Base-by-base conservation (phyloP, 257 asterid genomes). In the Petrea volubilis region DNA sequence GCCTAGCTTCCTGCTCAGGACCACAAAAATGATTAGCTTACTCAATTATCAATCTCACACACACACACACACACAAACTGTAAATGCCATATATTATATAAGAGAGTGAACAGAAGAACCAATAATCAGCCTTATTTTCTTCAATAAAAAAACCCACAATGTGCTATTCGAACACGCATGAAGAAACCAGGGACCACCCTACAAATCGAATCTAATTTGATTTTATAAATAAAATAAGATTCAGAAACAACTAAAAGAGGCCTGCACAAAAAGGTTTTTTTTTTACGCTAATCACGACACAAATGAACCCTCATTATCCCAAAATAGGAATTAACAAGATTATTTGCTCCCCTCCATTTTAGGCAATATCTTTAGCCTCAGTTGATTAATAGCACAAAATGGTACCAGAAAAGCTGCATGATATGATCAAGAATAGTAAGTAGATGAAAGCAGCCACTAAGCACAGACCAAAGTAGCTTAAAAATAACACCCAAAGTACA, bases 101-200 rank as follows among this genome's bases (percentile, higher is more conserved):
- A 69, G 29, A 55, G 14, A 70, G 3, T 57, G 24, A 70, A 58
- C 53, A 27, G 21, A 43, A 58, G 27, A 20, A 70, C 75, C 67
- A 58, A 58, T 47, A 43, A 34, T 25, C 52, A 29, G 57, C 67
- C 56, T 47, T 55, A 47, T 21, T 47, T 29, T 23, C 41, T 15
- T 34, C 18, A 50, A 6, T 44, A 59, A 74, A 74, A 58, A 6
- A 47, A 7, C 14, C 25, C 10, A 59, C 4, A 59, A 44, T 57
- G 23, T 21, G 7, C 41, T 44, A 67, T 41, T 10, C 51, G 24
- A 38, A 64, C 49, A 51, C 20, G 21, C 41, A 67, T 47, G 61
- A 49, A 33, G 17, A 76, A 76, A 64, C 61, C 8, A 64, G 59
- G 77, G 81, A 77, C 81, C 81, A 77, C 81, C 77, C 65, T 38